These are phyloP conservation scores for Gaultheria prostrata DNA, from an alignment of 148 eudicot genomes.

Conservation along the genomic window DNA sequence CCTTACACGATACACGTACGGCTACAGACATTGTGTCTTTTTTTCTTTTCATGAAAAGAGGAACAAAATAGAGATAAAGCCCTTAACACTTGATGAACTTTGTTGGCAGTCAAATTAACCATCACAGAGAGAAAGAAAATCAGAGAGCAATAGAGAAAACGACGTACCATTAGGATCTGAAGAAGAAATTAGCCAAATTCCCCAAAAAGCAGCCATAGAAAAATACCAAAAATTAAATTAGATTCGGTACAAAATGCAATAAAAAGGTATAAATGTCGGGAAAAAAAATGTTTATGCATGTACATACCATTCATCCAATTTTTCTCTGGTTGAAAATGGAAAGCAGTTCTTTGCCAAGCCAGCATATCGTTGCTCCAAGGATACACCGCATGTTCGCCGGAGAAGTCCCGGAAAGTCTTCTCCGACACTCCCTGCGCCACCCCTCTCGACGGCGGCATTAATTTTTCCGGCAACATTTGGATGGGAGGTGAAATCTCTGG, in stretches of 20 bases:
- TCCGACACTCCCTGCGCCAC: conserved; percentile 56
- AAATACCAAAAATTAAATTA: not conserved
- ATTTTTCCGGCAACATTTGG: conserved; percentile 2
- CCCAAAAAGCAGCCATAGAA: conserved; percentile 15
- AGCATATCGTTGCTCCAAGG: conserved; percentile 77
- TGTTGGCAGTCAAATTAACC: not conserved
- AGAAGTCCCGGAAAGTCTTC: conserved; percentile 34
- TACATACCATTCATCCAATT: conserved; percentile 87
- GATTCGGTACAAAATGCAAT: not conserved
- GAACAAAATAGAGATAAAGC: too few relatives aligned
- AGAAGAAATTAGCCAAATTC: not conserved
- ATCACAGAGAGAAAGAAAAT: not conserved
- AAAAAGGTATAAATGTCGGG: not conserved
- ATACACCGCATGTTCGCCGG: conserved; percentile 27
- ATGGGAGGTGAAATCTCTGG: not conserved
- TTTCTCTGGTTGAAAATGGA: conserved; percentile 78
- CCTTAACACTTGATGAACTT: not conserved
- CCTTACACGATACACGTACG: too few relatives aligned
- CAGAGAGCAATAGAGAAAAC: not conserved
- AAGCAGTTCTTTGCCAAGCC: conserved; percentile 79
- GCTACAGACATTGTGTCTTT: too few relatives aligned
- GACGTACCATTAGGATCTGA: conserved; percentile 66
- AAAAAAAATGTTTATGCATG: not conserved
- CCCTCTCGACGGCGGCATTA: conserved; percentile 44
- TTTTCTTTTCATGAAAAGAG: too few relatives aligned